Evolutionary conservation across 2,329 filamentous ascomycete genomes (phyloP).

Genomic region (Parasarocladium wereldwijsianum): DNA sequence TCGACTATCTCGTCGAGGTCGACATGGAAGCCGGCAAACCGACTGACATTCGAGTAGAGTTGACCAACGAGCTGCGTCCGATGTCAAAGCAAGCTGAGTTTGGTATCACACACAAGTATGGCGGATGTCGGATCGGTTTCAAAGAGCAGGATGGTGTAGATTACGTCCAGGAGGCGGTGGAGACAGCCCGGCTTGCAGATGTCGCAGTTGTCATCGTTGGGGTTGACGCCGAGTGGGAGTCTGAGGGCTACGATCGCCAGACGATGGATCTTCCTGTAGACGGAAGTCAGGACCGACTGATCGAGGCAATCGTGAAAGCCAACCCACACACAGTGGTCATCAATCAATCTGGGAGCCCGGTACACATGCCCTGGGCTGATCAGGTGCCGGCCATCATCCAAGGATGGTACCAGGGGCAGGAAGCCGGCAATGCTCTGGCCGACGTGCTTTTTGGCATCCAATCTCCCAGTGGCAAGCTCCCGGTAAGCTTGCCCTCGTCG

Average conservation of each 20-base stretch:
- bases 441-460: conserved; percentile 48
- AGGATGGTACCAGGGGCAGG: conserved; percentile 57
- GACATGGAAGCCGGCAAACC: conserved; percentile 43
- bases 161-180: conserved; percentile 49
- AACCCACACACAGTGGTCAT: conserved; percentile 55
- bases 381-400: conserved; percentile 53
- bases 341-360: conserved; percentile 53
- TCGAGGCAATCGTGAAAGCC: conserved; percentile 44
- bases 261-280: conserved; percentile 53
- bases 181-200: conserved; percentile 45
- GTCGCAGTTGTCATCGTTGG: conserved; percentile 56
- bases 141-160: conserved; percentile 49
- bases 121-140: conserved; percentile 58
- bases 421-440: conserved; percentile 51
- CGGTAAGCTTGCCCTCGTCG: conserved; percentile 18
- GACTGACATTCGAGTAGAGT: conserved; percentile 44
- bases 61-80: conserved; percentile 46
- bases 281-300: conserved; percentile 38
- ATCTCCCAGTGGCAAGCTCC: conserved; percentile 27
- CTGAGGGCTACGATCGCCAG: conserved; percentile 59
- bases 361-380: conserved; percentile 56
- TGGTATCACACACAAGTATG: conserved; percentile 49
- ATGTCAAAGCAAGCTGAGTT: conserved; percentile 41
- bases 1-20: conserved; percentile 47
- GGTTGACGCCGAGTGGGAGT: conserved; percentile 62